A percentile compares a stretch with the other conserved stretches of the same genome.
phyloP scores from a whole-genome alignment of 108 stramenopile species.

The Cyclotella baltica region DNA sequence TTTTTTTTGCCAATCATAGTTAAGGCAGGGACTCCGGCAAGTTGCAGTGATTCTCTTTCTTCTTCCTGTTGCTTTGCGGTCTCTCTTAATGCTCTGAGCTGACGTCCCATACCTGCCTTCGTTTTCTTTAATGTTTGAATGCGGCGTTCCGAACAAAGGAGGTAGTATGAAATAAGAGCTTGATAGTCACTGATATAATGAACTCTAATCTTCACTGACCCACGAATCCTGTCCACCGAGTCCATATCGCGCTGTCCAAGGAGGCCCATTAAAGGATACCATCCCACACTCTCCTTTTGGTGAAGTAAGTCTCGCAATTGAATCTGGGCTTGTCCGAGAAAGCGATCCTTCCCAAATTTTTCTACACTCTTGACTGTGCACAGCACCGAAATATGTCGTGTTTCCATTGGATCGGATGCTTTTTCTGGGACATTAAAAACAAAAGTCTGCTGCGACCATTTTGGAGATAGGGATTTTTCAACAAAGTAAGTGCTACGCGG shows the following conservation, averaged over 20 bases:
- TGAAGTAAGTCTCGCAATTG: constrained; percentile 72
- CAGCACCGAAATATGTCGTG: constrained; percentile 69
- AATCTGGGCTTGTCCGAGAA: constrained; percentile 75
- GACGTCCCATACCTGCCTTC: constrained; percentile 62
- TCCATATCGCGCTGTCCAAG: constrained; percentile 74
- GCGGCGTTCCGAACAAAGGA: constrained; percentile 66
- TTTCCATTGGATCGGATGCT: constrained; percentile 63
- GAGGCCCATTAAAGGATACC: constrained; percentile 86
- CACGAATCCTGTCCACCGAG: constrained; percentile 67
- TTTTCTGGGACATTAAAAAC: constrained; percentile 84
- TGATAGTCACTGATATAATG: constrained; percentile 83
- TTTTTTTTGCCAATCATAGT: constrained; percentile 31
- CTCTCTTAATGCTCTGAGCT: constrained; percentile 56
- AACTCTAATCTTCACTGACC: constrained; percentile 79
- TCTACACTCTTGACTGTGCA: constrained; percentile 43
- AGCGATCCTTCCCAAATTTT: constrained; percentile 66
- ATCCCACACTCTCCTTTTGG: constrained; percentile 82
- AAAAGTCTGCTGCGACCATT: constrained; percentile 85
- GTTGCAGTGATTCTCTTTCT: constrained; percentile 23
- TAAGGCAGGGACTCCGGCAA: constrained; percentile 28
- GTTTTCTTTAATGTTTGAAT: constrained; percentile 54
- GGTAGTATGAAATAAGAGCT: constrained; percentile 74
- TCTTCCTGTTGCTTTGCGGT: constrained; percentile 57
- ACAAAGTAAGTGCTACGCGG: constrained; percentile 78
- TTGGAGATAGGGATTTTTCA: constrained; percentile 76